Evolutionary conservation across 257 asterid species (phyloP), one percentile per base, ranked within the genome.

Genomic region (Plantago major): DNA sequence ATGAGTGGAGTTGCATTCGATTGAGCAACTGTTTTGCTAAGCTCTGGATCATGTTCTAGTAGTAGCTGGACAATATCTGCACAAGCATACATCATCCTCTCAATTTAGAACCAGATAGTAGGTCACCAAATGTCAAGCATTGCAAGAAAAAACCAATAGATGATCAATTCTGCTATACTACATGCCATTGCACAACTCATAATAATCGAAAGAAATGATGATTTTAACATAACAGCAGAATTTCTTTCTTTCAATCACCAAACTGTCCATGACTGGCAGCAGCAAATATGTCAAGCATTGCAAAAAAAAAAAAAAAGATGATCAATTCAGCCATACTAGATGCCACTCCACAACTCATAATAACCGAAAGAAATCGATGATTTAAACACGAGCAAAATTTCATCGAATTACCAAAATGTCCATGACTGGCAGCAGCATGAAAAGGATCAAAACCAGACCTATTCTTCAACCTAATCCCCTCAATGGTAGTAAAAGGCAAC

Each of bases 1-100:
- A 74, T 76, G 63, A 82, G 82, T 56, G 84, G 82, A 44, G 84
- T 82, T 26, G 81, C 81, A 74, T 82, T 79, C 43, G 84, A 82
- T 38, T 79, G 68, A 17, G 77, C 88, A 59, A 82, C 63, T 0
- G 88, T 76, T 82, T 78, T 78, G 60, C 82, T 73, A n/a, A 82
- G 77, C 37, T 59, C 80, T 3, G 74, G 70, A 45, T 82, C 84
- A 57, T 82, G 82, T 46, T 76, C 76, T 42, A 82, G 68, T 30
- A 82, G 72, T 56, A 74, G 70, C 70, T 76, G 78, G 43, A 82
- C 84, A 48, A 82, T 74, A 44, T 68, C 88, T 82, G 79, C 55
- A 65, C 40, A 7, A 7, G 3, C 1, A 22, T 22, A 33, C 40
- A 33, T 33, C 0, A 4, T 33, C 40, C 26, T 22, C 26, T 1